Percentiles rank a stretch among this genome's conserved stretches.
Evolutionary conservation across 768 basidiomycete genomes (phyloP).

Genomic region (Calocera viscosa): DNA sequence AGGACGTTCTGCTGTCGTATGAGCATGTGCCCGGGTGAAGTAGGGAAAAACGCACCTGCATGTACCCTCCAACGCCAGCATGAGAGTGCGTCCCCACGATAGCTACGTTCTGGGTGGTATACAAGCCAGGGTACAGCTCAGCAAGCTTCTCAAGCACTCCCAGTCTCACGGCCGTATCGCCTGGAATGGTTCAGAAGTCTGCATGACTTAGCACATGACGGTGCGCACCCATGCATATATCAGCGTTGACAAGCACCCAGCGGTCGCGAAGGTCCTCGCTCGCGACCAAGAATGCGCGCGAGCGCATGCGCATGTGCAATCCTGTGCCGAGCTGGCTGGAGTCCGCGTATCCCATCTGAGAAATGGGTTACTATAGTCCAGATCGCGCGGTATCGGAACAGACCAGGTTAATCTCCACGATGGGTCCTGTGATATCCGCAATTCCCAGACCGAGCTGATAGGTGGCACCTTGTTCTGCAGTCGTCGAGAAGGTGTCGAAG

Average conservation of each 20-base stretch:
- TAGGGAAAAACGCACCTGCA: conserved; percentile 25
- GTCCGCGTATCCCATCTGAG: not conserved
- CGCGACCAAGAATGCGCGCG: not conserved
- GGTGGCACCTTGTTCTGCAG: not conserved
- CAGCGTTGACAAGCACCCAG: not conserved
- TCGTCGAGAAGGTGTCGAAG: not conserved
- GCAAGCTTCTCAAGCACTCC: conserved; percentile 31
- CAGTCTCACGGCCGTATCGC: not conserved
- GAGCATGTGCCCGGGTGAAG: not conserved
- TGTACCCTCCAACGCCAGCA: conserved; percentile 64
- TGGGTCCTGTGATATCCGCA: not conserved
- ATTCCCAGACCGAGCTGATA: not conserved
- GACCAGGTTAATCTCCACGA: not conserved
- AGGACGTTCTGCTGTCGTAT: conserved; percentile 42
- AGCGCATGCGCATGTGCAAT: not conserved
- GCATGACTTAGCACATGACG: not conserved
- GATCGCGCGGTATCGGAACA: not conserved
- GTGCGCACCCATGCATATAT: not conserved
- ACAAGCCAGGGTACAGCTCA: conserved; percentile 46
- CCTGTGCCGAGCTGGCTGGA: not conserved
- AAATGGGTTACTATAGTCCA: not conserved
- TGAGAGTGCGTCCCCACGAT: conserved; percentile 64
- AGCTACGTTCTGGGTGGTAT: conserved; percentile 58
- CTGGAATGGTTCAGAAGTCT: not conserved
- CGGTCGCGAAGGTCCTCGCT: not conserved